Evolutionary conservation across 495 filamentous ascomycete species (phyloP).

Genomic region (Penicillium soppii): DNA sequence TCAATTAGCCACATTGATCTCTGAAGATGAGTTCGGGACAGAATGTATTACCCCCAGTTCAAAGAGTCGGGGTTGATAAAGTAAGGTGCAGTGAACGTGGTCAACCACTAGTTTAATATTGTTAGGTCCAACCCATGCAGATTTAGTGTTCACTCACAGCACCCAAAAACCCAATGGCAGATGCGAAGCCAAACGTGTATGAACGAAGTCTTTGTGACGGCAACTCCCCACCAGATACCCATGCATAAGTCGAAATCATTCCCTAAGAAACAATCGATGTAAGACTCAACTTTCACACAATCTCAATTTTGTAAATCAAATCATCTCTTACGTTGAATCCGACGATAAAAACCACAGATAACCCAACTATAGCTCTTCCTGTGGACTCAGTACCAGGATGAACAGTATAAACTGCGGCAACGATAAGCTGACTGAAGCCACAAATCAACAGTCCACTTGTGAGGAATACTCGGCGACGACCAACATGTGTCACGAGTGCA

Average conservation of each 20-base stretch:
- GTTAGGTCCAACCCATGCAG: not conserved
- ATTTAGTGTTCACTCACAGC: conserved; percentile 12
- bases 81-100: conserved; percentile 61
- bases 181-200: conserved; percentile 52
- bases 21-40: not conserved
- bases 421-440: conserved; percentile 51
- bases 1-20: not conserved
- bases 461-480: conserved; percentile 54
- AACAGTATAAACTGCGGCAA: conserved; percentile 54
- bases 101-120: conserved; percentile 44
- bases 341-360: conserved; percentile 57
- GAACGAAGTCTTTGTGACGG: conserved; percentile 51
- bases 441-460: conserved; percentile 51
- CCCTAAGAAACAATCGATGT: conserved; percentile 1
- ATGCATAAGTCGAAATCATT: conserved; percentile 48
- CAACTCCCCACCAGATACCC: conserved; percentile 58
- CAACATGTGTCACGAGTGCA: conserved; percentile 51
- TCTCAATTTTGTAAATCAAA: not conserved
- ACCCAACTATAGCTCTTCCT: conserved; percentile 52
- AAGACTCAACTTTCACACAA: not conserved
- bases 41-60: conserved; percentile 43
- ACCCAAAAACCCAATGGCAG: conserved; percentile 46
- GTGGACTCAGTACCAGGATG: conserved; percentile 31
- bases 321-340: conserved; percentile 47
- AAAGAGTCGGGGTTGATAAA: conserved; percentile 60